Evolutionary conservation across 805 yeast genomes (phyloP).

Genomic region (Helenozyma rhizophorensis): DNA sequence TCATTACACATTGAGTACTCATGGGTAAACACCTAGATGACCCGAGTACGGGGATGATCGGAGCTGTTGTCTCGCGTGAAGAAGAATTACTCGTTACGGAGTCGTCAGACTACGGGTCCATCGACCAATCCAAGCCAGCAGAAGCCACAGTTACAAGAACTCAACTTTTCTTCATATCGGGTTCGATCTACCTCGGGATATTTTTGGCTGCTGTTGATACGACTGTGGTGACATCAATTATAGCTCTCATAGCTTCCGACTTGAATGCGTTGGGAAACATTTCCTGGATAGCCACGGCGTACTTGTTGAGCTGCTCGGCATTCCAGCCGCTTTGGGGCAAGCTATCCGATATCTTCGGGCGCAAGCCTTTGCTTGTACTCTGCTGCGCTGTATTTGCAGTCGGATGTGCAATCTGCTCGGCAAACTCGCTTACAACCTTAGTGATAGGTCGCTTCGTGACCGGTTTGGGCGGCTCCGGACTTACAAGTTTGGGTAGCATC

Average conservation of each 20-base stretch:
- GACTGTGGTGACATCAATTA: slow-evolving; percentile 62
- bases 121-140: too few species aligned
- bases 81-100: too few species aligned
- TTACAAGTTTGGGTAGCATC: slow-evolving; percentile 69
- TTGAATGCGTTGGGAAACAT: slow-evolving; percentile 57
- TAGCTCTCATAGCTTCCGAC: slow-evolving; percentile 66
- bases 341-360: slow-evolving; percentile 67
- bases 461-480: slow-evolving; percentile 89
- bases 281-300: slow-evolving; percentile 73
- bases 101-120: too few species aligned
- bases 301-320: slow-evolving; percentile 62
- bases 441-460: slow-evolving; percentile 65
- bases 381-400: slow-evolving; percentile 54
- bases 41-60: too few species aligned
- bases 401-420: slow-evolving; percentile 53
- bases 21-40: too few species aligned
- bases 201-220: slow-evolving; percentile 65
- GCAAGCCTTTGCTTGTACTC: slow-evolving; percentile 48
- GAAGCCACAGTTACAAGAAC: slow-evolving; percentile 28
- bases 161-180: slow-evolving; percentile 27
- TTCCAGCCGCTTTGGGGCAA: slow-evolving; percentile 74
- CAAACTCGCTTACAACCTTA: slow-evolving; percentile 43
- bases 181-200: slow-evolving; percentile 33
- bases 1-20: too few species aligned
- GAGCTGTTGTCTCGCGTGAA: too few species aligned